Conservation (phyloP, 2,329 filamentous ascomycete genomes). For the Ambrosiella cleistominuta region DNA sequence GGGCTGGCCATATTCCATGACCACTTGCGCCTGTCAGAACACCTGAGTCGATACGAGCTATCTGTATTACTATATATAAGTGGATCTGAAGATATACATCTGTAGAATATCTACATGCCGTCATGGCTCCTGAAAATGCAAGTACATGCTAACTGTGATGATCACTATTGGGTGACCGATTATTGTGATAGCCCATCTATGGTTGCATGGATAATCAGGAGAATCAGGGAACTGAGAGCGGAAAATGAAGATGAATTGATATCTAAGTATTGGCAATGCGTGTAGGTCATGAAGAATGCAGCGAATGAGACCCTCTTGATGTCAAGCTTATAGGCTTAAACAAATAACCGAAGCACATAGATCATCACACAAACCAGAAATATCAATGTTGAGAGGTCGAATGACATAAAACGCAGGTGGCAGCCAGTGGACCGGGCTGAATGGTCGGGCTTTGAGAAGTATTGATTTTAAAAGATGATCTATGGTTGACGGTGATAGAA, state of each 20-base stretch:
- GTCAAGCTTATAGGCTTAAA: neutral
- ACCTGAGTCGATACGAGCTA: neutral
- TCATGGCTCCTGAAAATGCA: conserved; percentile 2
- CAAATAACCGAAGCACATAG: neutral
- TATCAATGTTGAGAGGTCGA: neutral
- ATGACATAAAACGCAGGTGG: neutral
- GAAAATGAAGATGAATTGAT: neutral
- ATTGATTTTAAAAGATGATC: neutral
- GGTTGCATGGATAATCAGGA: neutral
- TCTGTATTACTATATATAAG: neutral
- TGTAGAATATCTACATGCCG: conserved; percentile 1
- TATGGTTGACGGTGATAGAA: neutral
- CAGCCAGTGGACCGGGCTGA: neutral
- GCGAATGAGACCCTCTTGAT: neutral
- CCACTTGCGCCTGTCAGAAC: neutral
- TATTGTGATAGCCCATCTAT: neutral
- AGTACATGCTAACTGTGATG: conserved; percentile 7
- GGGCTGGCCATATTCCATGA: neutral
- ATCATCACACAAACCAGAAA: neutral
- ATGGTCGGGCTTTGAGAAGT: neutral
- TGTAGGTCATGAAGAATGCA: neutral
- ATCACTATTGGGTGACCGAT: neutral
- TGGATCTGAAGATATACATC: neutral
- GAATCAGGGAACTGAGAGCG: neutral
- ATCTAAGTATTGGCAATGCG: neutral